phyloP scores from a whole-genome alignment of 2,329 filamentous ascomycete genomes.

The Penicillium sp. region DNA sequence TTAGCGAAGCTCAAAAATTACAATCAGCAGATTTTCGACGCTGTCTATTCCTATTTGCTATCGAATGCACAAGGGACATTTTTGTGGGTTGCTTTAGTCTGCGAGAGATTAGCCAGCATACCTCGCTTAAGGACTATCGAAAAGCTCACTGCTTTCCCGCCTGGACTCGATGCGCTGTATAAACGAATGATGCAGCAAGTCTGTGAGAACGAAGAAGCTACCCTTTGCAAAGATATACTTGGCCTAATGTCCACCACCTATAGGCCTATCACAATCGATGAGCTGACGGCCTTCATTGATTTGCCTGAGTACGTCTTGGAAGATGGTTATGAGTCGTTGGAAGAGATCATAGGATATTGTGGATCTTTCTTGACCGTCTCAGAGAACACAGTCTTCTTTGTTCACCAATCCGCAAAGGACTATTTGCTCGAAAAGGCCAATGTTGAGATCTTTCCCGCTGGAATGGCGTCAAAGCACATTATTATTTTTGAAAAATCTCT shows the following conservation, averaged over 20 bases:
- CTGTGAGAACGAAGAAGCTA: background rate
- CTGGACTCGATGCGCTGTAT: conserved; percentile 7
- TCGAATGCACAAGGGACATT: conserved; percentile 29
- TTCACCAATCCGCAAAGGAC: conserved; percentile 34
- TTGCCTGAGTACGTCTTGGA: background rate
- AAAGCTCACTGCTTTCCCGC: background rate
- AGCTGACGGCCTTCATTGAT: conserved; percentile 9
- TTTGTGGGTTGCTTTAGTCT: conserved; percentile 8
- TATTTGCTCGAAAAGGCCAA: conserved; percentile 8
- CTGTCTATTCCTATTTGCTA: background rate
- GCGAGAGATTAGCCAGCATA: background rate
- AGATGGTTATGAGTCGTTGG: background rate
- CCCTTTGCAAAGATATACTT: conserved; percentile 1
- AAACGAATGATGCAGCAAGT: conserved; percentile 3
- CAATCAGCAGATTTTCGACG: background rate
- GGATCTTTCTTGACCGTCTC: conserved; percentile 27
- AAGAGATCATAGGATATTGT: conserved; percentile 21
- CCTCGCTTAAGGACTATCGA: background rate
- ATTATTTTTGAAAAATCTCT: conserved; percentile 39
- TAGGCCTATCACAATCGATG: background rate
- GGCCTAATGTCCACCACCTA: background rate
- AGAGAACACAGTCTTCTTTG: conserved; percentile 17
- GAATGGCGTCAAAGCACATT: conserved; percentile 22
- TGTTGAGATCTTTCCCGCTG: conserved; percentile 29
- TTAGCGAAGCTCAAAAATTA: conserved; percentile 1